phyloP scores from a whole-genome alignment of 2,329 filamentous ascomycete species.

The Botryotinia narcissicola region DNA sequence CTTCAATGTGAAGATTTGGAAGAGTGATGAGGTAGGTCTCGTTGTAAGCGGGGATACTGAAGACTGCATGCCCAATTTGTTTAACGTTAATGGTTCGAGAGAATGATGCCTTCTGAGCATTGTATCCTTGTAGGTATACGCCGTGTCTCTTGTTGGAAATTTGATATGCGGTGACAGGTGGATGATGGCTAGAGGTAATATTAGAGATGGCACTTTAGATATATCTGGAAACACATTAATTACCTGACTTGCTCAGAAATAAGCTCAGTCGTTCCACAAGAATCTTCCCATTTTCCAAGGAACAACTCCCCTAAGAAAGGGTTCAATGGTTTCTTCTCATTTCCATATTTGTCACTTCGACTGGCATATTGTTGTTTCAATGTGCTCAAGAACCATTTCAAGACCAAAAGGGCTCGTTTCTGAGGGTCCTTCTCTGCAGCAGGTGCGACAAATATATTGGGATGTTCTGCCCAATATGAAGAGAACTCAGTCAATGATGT shows the following conservation, averaged over 20 bases:
- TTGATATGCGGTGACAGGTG: constrained; percentile 89
- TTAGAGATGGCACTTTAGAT: constrained; percentile 16
- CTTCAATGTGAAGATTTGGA: constrained; percentile 89
- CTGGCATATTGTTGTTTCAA: constrained; percentile 80
- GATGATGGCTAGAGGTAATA: constrained; percentile 65
- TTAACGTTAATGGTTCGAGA: constrained; percentile 92
- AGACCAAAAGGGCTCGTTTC: constrained; percentile 80
- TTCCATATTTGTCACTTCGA: constrained; percentile 75
- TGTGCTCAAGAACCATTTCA: constrained; percentile 94
- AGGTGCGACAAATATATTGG: constrained; percentile 75
- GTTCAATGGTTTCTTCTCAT: constrained; percentile 97
- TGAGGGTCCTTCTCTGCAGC: constrained; percentile 74
- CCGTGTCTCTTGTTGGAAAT: constrained; percentile 85
- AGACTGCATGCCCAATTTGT: constrained; percentile 85
- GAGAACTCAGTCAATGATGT: constrained; percentile 79
- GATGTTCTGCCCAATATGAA: constrained; percentile 80
- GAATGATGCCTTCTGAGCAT: constrained; percentile 95
- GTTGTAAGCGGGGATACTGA: constrained; percentile 62
- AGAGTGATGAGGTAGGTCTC: constrained; percentile 84
- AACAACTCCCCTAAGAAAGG: constrained; percentile 96
- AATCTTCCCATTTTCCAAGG: constrained; percentile 84
- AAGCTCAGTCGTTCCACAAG: constrained; percentile 76
- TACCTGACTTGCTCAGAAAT: constrained; percentile 91
- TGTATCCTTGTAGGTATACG: constrained; percentile 80
- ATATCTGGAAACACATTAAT: constrained; percentile 39